A percentile compares a stretch with the other conserved stretches of the same genome.
Conservation (phyloP, 768 basidiomycete genomes). For the Leccinum aurantiacum region DNA sequence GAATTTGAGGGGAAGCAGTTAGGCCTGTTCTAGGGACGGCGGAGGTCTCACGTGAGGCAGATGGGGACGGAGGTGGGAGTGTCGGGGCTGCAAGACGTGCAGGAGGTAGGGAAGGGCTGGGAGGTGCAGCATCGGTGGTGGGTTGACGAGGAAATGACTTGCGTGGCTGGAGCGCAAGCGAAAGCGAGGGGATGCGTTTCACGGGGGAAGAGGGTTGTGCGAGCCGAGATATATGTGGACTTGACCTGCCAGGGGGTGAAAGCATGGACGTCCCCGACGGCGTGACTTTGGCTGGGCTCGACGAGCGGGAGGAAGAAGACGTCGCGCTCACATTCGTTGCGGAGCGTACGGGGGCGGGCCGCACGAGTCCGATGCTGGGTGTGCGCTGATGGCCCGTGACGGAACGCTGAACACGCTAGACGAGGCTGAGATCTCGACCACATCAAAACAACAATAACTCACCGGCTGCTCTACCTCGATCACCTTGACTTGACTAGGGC, state of each 20-base stretch:
- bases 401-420: slow-evolving; percentile 35
- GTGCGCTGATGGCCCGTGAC: slow-evolving; percentile 59
- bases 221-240: slow-evolving; percentile 30
- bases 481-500: slow-evolving; percentile 79
- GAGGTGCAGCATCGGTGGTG: slow-evolving; percentile 36
- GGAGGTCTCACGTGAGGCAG: slow-evolving; percentile 24
- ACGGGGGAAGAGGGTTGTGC: slow-evolving; percentile 50
- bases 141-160: slow-evolving; percentile 49
- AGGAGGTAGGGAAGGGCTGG: slow-evolving; percentile 27
- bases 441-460: slow-evolving; percentile 6
- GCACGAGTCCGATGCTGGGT: slow-evolving; percentile 48
- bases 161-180: slow-evolving; percentile 48
- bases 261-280: slow-evolving; percentile 25
- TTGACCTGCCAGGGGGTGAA: slow-evolving; percentile 30
- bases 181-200: slow-evolving; percentile 50
- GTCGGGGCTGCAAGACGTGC: slow-evolving; percentile 29
- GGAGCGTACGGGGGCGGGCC: slow-evolving; percentile 42
- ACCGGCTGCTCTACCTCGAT: slow-evolving; percentile 36
- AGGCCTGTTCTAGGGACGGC: slow-evolving; percentile 36
- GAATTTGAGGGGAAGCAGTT: slow-evolving; percentile 34
- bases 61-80: slow-evolving; percentile 3
- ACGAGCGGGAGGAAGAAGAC: slow-evolving; percentile 57
- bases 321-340: slow-evolving; percentile 27
- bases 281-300: slow-evolving; percentile 57
- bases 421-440: neutral